phyloP scores from a whole-genome alignment of 2,329 filamentous ascomycete species.

The Talaromyces sp. region DNA sequence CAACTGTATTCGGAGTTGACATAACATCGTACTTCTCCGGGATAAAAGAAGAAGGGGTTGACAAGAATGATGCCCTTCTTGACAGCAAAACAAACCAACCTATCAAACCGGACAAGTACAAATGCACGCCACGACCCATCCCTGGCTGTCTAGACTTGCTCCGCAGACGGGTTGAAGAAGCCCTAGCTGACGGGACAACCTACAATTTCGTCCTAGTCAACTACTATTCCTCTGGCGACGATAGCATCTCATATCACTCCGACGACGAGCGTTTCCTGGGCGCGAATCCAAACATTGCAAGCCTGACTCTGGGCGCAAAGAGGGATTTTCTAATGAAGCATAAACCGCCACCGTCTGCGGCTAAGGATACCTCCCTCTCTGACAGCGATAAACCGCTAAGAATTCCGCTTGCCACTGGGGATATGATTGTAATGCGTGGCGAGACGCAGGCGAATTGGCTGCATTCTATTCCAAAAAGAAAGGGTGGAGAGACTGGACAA shows the following conservation, averaged over 20 bases:
- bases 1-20: constrained; percentile 58
- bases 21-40: constrained; percentile 58
- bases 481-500: constrained; percentile 59
- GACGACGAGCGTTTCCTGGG: constrained; percentile 78
- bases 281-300: constrained; percentile 65
- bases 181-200: constrained; percentile 51
- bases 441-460: constrained; percentile 72
- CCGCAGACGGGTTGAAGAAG: constrained; percentile 58
- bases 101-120: constrained; percentile 47
- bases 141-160: constrained; percentile 65
- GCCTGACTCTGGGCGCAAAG: constrained; percentile 66
- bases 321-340: constrained; percentile 78
- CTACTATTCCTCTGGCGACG: constrained; percentile 72
- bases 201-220: constrained; percentile 82
- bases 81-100: constrained; percentile 41
- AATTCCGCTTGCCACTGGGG: constrained; percentile 58
- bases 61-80: constrained; percentile 24
- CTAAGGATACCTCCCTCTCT: constrained; percentile 18
- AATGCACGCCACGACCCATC: constrained; percentile 58
- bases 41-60: constrained; percentile 13
- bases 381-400: constrained; percentile 43
- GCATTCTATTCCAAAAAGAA: constrained; percentile 72
- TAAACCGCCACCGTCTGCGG: constrained; percentile 51
- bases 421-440: constrained; percentile 76
- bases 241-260: constrained; percentile 75